Percentiles rank a stretch among this genome's conserved stretches.
Conservation (phyloP, 2,329 filamentous ascomycete species). For the Akanthomyces muscarius region DNA sequence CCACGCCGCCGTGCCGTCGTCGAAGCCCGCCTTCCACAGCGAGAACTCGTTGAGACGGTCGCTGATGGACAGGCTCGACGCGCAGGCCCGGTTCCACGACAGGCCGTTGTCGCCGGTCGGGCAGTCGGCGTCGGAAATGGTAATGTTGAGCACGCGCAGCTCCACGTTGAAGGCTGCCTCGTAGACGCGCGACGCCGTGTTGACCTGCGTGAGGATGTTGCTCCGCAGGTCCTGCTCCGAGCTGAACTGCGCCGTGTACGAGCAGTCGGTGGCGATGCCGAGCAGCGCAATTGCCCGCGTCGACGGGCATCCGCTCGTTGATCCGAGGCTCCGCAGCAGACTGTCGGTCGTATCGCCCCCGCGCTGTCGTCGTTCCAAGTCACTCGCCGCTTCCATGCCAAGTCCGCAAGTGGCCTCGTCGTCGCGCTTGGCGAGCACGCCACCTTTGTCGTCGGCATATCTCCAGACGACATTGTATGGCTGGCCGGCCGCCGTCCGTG, state of each 20-base stretch:
- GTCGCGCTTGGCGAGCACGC: neutral
- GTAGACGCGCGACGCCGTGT: conserved; percentile 77
- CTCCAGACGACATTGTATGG: conserved; percentile 18
- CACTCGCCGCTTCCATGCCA: neutral
- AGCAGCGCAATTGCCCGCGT: conserved; percentile 79
- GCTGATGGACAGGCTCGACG: conserved; percentile 55
- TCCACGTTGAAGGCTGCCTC: conserved; percentile 87
- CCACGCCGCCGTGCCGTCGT: conserved; percentile 79
- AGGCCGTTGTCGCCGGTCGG: conserved; percentile 54
- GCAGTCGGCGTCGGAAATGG: conserved; percentile 65
- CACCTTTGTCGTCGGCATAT: conserved; percentile 1
- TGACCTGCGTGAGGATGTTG: conserved; percentile 77
- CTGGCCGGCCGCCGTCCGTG: neutral
- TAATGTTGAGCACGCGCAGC: conserved; percentile 74
- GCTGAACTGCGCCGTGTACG: conserved; percentile 67
- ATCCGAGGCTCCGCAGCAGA: conserved; percentile 53
- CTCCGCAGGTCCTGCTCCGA: conserved; percentile 55
- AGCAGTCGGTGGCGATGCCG: conserved; percentile 89
- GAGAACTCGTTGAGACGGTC: conserved; percentile 77
- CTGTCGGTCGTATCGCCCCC: conserved; percentile 10
- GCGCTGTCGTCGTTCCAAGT: neutral
- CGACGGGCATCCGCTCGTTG: conserved; percentile 69
- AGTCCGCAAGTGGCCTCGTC: conserved; percentile 6
- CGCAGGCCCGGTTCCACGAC: conserved; percentile 76
- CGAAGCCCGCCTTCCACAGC: conserved; percentile 66